Evolutionary conservation across 2,329 filamentous ascomycete species (phyloP), one percentile per base, ranked within the genome.

Genomic region (Hirsutella thompsonii): DNA sequence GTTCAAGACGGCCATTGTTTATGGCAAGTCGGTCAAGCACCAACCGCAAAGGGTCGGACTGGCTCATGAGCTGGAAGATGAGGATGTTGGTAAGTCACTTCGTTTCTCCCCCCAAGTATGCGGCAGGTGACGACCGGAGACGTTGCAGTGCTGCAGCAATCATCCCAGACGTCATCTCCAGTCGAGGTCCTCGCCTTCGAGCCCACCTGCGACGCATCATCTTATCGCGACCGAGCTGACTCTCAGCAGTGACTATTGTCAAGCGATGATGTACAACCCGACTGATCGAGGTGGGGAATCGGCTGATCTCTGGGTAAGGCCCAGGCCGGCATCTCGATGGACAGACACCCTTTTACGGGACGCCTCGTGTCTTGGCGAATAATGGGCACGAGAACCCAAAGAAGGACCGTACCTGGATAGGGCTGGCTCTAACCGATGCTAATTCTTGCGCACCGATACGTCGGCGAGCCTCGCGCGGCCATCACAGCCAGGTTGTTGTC

Each of bases 1-100:
- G 53, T 98, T 98, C 73, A 93, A 90, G 65, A 78, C 81, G 46
- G 92, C 92, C 41, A 82, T 98, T 57, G 92, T 98, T 34, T 98
- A 96, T 62, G 92, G 92, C 52, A 92, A 90, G 61, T 95, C 89
- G 42, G 90, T 96, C 52, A 96, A 96, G 73, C 92, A 98, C 68
- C 92, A 96, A 66, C 92, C 92, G 49, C 92, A 98, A 67, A 79
- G 89, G 55, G 92, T 96, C 47, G 92, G 92, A 38, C 73, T 98
- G 49, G 69, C 76, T 40, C 92, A 98, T 61, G 87, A 94, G 69
- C 72, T 98, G 55, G 86, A 79, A 43, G 92, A 98, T 61, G 92
- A 98, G 67, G 92, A 98, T 67, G 94, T 98, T 64, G 86, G 86
- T 90, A 72, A 68, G 81, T 70, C 41, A 38, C 44, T 44, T 43